Evolutionary conservation across 2,329 filamentous ascomycete genomes (phyloP).

Genomic region (Fusarium tuaranense): DNA sequence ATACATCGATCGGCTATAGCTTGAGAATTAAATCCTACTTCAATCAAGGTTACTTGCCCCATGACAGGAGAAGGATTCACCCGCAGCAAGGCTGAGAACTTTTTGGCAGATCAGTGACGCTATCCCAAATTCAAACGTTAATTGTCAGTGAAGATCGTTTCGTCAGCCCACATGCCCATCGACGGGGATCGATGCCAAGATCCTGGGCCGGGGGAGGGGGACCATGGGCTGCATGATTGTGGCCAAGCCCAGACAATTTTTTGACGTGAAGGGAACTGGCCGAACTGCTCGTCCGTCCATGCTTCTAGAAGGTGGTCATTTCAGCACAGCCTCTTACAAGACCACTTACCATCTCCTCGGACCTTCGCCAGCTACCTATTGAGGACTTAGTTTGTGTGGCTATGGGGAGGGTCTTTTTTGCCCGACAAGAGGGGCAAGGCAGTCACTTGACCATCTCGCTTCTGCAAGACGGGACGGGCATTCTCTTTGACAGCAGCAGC

Average conservation of each 20-base stretch:
- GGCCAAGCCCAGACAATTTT: not conserved
- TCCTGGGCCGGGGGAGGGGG: not conserved
- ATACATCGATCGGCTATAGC: not conserved
- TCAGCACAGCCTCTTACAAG: not conserved
- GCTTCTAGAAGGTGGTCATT: not conserved
- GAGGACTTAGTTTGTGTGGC: not conserved
- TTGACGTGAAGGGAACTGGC: not conserved
- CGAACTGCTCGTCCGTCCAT: not conserved
- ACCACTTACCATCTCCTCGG: not conserved
- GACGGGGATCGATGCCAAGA: not conserved
- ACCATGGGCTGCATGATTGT: not conserved
- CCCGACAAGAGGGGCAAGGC: not conserved
- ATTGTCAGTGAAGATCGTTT: not conserved
- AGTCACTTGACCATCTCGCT: constrained; percentile 1
- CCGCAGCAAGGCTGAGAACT: not conserved
- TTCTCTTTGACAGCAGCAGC: not conserved
- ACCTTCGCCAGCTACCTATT: not conserved
- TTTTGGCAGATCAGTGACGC: constrained; percentile 1
- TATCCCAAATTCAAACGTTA: not conserved
- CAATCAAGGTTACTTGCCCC: not conserved
- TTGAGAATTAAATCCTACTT: not conserved
- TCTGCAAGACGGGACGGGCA: not conserved
- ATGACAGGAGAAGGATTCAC: not conserved
- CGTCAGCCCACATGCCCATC: not conserved
- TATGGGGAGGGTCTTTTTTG: not conserved